Conservation (phyloP, 1,284 basidiomycete species). For the Cryptococcus jaspeensis region DNA sequence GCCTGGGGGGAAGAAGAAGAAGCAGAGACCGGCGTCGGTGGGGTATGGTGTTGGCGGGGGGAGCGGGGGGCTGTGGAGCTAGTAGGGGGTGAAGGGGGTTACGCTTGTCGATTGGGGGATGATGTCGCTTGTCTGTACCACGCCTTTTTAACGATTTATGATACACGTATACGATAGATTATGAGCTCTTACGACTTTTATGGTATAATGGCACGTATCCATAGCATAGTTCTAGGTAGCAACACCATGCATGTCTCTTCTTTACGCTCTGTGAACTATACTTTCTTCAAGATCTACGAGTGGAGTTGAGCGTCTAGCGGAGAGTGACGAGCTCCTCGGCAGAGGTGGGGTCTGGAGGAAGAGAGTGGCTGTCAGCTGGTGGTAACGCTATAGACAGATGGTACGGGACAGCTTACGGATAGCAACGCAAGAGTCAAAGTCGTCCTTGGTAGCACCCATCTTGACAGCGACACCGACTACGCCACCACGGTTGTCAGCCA, state of each 20-base stretch:
- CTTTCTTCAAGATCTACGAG: no score
- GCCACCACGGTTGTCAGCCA: constrained; percentile 1
- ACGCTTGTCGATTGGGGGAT: no score
- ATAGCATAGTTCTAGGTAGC: no score
- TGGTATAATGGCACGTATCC: no score
- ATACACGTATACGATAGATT: no score
- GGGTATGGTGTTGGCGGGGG: no score
- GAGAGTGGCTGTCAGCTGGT: not conserved
- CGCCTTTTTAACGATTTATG: no score
- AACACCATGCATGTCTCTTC: not conserved
- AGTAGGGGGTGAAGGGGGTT: no score
- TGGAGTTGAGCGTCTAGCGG: constrained; percentile 21
- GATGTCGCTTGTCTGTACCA: no score
- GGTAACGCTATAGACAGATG: not conserved
- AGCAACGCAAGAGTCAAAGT: constrained; percentile 84
- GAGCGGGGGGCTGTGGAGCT: no score
- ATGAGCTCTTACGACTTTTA: no score
- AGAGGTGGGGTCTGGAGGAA: constrained; percentile 46
- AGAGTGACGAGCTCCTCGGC: constrained; percentile 51
- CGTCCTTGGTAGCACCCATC: constrained; percentile 84
- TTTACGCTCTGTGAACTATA: not conserved
- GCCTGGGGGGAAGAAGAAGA: constrained; percentile 9
- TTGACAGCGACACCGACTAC: constrained; percentile 83
- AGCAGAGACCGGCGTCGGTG: constrained; percentile 10
- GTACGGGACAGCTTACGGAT: constrained; percentile 58